These are phyloP conservation scores for Irpex rosettiformis DNA, from an alignment of 1,284 basidiomycete species.

Conservation along the genomic window DNA sequence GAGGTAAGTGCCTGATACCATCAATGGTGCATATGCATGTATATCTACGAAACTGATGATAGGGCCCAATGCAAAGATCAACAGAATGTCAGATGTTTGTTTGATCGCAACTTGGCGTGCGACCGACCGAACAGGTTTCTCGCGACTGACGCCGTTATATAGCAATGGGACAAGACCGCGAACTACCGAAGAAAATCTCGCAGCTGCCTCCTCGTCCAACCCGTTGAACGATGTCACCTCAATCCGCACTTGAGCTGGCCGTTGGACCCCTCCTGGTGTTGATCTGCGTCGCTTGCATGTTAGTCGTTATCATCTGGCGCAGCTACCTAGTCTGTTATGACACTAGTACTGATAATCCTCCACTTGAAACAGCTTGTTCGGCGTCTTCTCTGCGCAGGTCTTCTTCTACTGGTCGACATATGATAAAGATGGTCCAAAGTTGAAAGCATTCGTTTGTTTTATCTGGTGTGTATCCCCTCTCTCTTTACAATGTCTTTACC, in stretches of 20 bases:
- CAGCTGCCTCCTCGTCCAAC: neutral
- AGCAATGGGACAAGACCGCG: too few species aligned
- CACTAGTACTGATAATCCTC: neutral
- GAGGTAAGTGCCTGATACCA: neutral
- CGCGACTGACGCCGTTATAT: neutral
- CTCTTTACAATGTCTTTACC: neutral
- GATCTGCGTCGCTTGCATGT: conserved; percentile 2
- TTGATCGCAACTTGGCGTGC: neutral
- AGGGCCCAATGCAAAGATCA: neutral
- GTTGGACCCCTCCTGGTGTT: conserved; percentile 7
- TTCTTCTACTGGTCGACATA: conserved; percentile 3
- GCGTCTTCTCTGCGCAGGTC: conserved; percentile 5
- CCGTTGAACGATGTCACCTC: neutral
- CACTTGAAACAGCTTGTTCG: neutral
- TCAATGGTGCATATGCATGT: neutral
- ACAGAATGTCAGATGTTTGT: neutral
- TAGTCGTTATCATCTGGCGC: neutral
- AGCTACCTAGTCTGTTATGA: neutral
- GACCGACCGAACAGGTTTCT: neutral
- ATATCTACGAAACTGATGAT: neutral
- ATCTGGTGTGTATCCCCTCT: neutral
- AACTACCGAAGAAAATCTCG: too few species aligned
- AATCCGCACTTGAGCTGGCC: conserved; percentile 3
- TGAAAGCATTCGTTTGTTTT: neutral
- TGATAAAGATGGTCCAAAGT: conserved; percentile 1